Percentiles rank a stretch among this genome's conserved stretches.
Evolutionary conservation across 805 yeast species (phyloP).

Genomic region (Ogataea glucozyma): DNA sequence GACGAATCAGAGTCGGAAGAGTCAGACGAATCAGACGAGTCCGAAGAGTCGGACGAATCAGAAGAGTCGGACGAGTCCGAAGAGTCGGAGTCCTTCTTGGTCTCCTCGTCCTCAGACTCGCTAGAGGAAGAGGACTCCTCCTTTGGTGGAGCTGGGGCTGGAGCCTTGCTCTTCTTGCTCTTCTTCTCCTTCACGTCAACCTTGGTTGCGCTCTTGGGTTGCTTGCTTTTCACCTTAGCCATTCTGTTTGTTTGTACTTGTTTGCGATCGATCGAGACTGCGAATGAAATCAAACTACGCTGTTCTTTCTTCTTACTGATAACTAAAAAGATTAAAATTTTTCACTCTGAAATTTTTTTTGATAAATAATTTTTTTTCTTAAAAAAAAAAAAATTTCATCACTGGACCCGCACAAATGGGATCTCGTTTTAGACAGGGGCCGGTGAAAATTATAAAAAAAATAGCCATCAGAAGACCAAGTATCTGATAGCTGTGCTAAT

Average conservation of each 20-base stretch:
- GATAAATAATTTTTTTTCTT: slow-evolving; percentile 12
- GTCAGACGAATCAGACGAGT: slow-evolving; percentile 9
- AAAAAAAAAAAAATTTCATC: slow-evolving; percentile 14
- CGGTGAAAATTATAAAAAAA: slow-evolving; percentile 2
- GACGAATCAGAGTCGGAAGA: slow-evolving; percentile 7
- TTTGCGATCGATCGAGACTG: background rate
- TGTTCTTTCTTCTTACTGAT: slow-evolving; percentile 2
- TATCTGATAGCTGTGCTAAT: too few species aligned
- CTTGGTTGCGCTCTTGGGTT: slow-evolving; percentile 11
- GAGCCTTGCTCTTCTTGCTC: slow-evolving; percentile 12
- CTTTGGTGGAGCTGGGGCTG: slow-evolving; percentile 14
- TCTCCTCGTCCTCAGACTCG: slow-evolving; percentile 12
- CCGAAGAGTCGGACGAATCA: slow-evolving; percentile 8
- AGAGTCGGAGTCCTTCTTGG: slow-evolving; percentile 8
- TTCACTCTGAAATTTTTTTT: slow-evolving; percentile 4
- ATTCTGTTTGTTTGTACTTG: slow-evolving; percentile 1
- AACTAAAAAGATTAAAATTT: slow-evolving; percentile 6
- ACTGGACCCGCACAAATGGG: slow-evolving; percentile 6
- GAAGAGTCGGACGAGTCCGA: slow-evolving; percentile 8
- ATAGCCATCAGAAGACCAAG: slow-evolving; percentile 4
- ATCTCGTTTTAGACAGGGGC: background rate
- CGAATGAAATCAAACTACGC: background rate
- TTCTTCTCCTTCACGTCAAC: slow-evolving; percentile 22
- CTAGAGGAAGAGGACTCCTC: slow-evolving; percentile 15
- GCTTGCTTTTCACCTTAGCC: slow-evolving; percentile 8